Percentiles rank a stretch among this genome's conserved stretches.
Evolutionary conservation across 2,329 filamentous ascomycete genomes (phyloP).

Genomic region (Xylariaceae sp.): DNA sequence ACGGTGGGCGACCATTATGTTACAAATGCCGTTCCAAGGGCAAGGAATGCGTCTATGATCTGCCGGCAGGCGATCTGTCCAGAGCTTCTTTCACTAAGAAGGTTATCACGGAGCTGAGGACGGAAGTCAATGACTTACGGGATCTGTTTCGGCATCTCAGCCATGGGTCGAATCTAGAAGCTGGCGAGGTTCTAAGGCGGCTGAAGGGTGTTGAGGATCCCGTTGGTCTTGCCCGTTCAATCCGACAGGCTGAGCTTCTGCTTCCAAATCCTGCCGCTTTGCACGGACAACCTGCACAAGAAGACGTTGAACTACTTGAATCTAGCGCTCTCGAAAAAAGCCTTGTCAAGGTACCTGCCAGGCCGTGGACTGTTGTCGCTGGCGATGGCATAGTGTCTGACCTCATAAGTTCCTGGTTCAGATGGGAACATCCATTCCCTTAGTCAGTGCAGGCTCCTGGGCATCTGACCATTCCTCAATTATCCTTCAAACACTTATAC

Average conservation of each 20-base stretch:
- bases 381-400: slow-evolving; percentile 16
- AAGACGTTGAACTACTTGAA: slow-evolving; percentile 3
- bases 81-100: slow-evolving; percentile 8
- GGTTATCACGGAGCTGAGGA: slow-evolving; percentile 2
- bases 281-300: neutral
- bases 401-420: slow-evolving; percentile 12
- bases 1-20: slow-evolving; percentile 11
- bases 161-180: slow-evolving; percentile 4
- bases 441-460: neutral
- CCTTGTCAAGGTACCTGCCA: slow-evolving; percentile 6
- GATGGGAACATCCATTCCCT: slow-evolving; percentile 11
- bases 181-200: slow-evolving; percentile 3
- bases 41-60: slow-evolving; percentile 10
- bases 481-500: neutral
- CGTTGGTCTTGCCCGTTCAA: slow-evolving; percentile 5
- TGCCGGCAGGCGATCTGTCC: slow-evolving; percentile 8
- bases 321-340: slow-evolving; percentile 1
- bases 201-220: slow-evolving; percentile 6
- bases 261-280: neutral
- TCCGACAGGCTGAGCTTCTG: slow-evolving; percentile 10
- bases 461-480: neutral
- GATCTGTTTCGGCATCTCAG: slow-evolving; percentile 9
- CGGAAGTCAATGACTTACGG: slow-evolving; percentile 6
- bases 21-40: slow-evolving; percentile 4
- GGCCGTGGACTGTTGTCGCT: slow-evolving; percentile 11